Evolutionary conservation across 352 stramenopile genomes (phyloP), one percentile per base, ranked within the genome.

Genomic region (Blastocystis sp.): DNA sequence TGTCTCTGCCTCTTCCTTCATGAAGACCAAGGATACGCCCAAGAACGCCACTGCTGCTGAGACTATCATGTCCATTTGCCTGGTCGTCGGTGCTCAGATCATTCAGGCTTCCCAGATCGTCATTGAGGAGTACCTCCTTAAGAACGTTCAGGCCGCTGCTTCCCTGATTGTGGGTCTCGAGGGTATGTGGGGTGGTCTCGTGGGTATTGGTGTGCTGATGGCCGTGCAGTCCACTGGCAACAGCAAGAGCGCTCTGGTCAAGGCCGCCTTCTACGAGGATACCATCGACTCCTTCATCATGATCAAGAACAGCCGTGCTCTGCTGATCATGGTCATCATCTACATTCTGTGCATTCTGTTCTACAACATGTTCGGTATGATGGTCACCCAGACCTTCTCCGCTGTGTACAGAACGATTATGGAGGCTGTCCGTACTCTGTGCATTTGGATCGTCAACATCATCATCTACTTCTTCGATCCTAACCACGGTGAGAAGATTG

Each of bases 21-120:
- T 91, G 48, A 79, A 90, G 63, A 43, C 43, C 45, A 80, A 66
- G 21, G 48, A 59, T 87, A 28, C 76, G 6, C n/a, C 17, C 40
- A 78, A 69, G 54, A 19, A 57, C 28, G 40, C 87, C 3, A 65
- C 48, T 11, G 24, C 81, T 54, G 48, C 61, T 60, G 84, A 91
- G 54, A 63, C 87, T 21, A 66, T 54, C 19, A 90, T 95, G 52
- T 93, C 93, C 0, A 90, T 95, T 42, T 89, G 89, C 57, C 93
- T 95, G 74, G 93, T 95, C 82, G 92, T 95, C 59, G 80, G 91
- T 0, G 90, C 93, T 17, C 94, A 96, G 89, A 89, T 95, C 60
- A 89, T 95, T 78, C 94, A 92, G 60, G 93, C 93, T 63, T 89
- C 94, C 87, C 93, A 96, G 91, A 95, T 96, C 78, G 92, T 95